These are phyloP conservation scores for Daldinia eschscholtzii DNA, from an alignment of 2,329 filamentous ascomycete species.

Conservation along the genomic window DNA sequence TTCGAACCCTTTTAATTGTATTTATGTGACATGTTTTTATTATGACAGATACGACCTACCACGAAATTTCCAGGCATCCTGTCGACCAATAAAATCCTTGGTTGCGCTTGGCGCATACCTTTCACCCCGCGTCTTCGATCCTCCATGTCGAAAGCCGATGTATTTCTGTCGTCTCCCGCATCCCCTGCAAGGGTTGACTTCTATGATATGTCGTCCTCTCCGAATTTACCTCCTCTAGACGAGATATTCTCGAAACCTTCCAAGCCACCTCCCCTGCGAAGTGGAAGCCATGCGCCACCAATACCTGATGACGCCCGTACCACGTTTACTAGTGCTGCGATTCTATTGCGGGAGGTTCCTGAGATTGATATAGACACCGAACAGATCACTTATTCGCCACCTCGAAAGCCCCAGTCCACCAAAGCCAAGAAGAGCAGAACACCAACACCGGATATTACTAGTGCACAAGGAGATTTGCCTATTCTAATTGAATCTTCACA, in stretches of 20 bases:
- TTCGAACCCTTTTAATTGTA: not conserved
- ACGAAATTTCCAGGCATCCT: constrained; percentile 29
- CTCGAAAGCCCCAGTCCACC: constrained; percentile 40
- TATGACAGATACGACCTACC: not conserved
- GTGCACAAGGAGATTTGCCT: constrained; percentile 25
- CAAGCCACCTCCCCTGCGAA: constrained; percentile 53
- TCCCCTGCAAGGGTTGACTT: constrained; percentile 44
- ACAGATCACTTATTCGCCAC: constrained; percentile 45
- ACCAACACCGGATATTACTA: constrained; percentile 30
- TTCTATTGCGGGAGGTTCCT: constrained; percentile 53
- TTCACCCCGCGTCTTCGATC: constrained; percentile 47
- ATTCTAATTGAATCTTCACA: constrained; percentile 44
- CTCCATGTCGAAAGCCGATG: constrained; percentile 53
- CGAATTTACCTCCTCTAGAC: constrained; percentile 66
- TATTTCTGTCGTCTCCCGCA: constrained; percentile 51
- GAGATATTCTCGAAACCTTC: constrained; percentile 60
- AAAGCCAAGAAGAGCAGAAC: constrained; percentile 34
- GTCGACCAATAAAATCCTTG: constrained; percentile 45
- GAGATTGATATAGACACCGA: constrained; percentile 52
- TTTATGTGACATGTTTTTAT: not conserved
- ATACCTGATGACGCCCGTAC: constrained; percentile 55
- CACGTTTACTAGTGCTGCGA: constrained; percentile 60
- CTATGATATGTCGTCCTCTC: constrained; percentile 60
- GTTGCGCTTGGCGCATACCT: constrained; percentile 64
- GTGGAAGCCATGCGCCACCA: constrained; percentile 55